phyloP scores from a whole-genome alignment of 768 basidiomycete genomes.

The Tricholoma saponaceum region DNA sequence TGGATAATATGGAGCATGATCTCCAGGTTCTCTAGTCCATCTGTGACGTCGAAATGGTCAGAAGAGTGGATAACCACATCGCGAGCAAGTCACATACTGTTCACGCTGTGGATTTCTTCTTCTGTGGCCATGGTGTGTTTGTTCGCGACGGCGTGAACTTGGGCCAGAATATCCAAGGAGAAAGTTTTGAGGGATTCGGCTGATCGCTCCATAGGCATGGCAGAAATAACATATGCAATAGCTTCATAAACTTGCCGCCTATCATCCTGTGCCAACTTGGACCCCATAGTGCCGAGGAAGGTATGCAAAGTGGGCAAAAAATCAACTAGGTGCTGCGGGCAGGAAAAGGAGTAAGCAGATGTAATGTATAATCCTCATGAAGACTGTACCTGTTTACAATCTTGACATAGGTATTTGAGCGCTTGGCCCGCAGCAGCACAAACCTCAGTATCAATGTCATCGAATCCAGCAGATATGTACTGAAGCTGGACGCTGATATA shows the following conservation, averaged over 20 bases:
- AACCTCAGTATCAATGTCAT: conserved; percentile 75
- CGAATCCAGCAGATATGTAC: conserved; percentile 91
- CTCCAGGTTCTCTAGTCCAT: conserved; percentile 88
- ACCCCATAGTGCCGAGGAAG: conserved; percentile 77
- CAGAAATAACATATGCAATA: conserved; percentile 91
- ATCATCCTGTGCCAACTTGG: conserved; percentile 82
- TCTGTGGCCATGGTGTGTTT: conserved; percentile 57
- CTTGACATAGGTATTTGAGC: conserved; percentile 93
- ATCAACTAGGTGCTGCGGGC: conserved; percentile 77
- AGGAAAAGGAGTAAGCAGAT: conserved; percentile 3
- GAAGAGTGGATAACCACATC: background rate
- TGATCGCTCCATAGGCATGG: conserved; percentile 87
- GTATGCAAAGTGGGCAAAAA: conserved; percentile 90
- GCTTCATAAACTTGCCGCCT: conserved; percentile 92
- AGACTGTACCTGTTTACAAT: conserved; percentile 76
- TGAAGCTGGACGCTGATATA: conserved; percentile 84
- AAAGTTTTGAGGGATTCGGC: conserved; percentile 86
- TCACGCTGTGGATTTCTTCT: conserved; percentile 63
- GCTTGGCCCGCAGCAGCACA: conserved; percentile 94
- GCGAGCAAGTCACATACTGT: conserved; percentile 46
- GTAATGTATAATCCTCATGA: background rate
- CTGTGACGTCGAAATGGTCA: conserved; percentile 30
- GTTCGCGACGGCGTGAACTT: conserved; percentile 61
- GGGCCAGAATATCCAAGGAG: conserved; percentile 75
- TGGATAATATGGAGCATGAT: conserved; percentile 84